phyloP scores from a whole-genome alignment of 2,329 filamentous ascomycete species.

The Neonectria ditissima region DNA sequence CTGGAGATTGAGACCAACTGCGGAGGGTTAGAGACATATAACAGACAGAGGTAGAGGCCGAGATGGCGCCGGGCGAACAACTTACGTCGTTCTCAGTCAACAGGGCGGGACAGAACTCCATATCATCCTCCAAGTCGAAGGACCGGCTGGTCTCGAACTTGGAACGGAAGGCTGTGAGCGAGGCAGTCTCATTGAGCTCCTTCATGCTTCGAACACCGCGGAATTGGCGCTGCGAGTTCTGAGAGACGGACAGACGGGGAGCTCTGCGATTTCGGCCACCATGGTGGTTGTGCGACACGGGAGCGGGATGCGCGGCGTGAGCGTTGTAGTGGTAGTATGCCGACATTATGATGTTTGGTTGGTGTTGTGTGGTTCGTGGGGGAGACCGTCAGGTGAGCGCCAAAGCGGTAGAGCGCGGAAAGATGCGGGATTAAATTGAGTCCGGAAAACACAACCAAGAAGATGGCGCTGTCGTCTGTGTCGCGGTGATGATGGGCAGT shows the following conservation, averaged over 20 bases:
- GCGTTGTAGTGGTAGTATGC: conserved; percentile 73
- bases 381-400: conserved; percentile 24
- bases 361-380: conserved; percentile 19
- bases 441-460: conserved; percentile 34
- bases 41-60: conserved; percentile 24
- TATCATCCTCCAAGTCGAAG: conserved; percentile 95
- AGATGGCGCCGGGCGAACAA: conserved; percentile 44
- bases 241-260: conserved; percentile 81
- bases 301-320: conserved; percentile 68
- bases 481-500: conserved; percentile 30
- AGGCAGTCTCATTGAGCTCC: conserved; percentile 83
- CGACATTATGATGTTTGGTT: conserved; percentile 63
- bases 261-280: conserved; percentile 87
- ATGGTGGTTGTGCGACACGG: conserved; percentile 81
- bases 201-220: conserved; percentile 88
- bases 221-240: conserved; percentile 88
- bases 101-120: conserved; percentile 93
- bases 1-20: conserved; percentile 94
- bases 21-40: conserved; percentile 49
- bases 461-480: conserved; percentile 25
- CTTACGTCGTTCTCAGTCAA: conserved; percentile 94
- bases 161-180: conserved; percentile 81
- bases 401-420: conserved; percentile 29
- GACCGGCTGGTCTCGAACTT: conserved; percentile 92
- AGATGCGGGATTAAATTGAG: conserved; percentile 47